phyloP scores from a whole-genome alignment of 495 filamentous ascomycete genomes.

The Trichocladium antarcticum region DNA sequence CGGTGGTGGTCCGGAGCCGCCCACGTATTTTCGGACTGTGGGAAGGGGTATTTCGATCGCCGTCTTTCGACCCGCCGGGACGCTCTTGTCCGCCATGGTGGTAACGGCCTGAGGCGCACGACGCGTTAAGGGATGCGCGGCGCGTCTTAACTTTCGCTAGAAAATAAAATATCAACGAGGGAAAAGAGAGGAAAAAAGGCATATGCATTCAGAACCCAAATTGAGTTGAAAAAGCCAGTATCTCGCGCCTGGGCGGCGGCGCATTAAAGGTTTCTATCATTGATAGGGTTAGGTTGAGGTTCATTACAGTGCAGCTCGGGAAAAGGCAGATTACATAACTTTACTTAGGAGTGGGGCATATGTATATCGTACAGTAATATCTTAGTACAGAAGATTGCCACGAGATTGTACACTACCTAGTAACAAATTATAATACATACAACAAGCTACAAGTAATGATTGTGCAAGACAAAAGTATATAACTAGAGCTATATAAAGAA shows the following conservation, averaged over 20 bases:
- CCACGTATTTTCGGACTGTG: slow-evolving; percentile 26
- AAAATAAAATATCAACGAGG: background rate
- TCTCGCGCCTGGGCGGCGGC: background rate
- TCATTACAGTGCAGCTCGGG: too few species aligned
- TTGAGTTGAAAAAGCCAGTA: background rate
- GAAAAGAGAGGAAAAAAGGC: background rate
- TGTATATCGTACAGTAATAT: too few species aligned
- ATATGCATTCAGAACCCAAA: background rate
- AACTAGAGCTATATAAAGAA: too few species aligned
- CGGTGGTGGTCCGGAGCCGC: slow-evolving; percentile 30
- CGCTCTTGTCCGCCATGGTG: slow-evolving; percentile 9
- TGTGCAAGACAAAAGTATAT: too few species aligned
- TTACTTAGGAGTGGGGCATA: too few species aligned
- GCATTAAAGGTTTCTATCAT: background rate
- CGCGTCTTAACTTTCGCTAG: background rate
- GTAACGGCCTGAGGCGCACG: background rate
- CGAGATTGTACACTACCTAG: too few species aligned
- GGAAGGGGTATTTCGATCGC: slow-evolving; percentile 29
- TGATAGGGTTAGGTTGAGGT: background rate
- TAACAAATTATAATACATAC: too few species aligned
- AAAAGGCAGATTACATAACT: too few species aligned
- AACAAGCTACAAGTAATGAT: too few species aligned
- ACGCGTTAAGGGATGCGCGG: background rate
- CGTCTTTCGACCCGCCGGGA: slow-evolving; percentile 5
- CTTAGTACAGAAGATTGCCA: too few species aligned